These are phyloP conservation scores for Lepiota venenata DNA, from an alignment of 768 basidiomycete species.

Conservation along the genomic window DNA sequence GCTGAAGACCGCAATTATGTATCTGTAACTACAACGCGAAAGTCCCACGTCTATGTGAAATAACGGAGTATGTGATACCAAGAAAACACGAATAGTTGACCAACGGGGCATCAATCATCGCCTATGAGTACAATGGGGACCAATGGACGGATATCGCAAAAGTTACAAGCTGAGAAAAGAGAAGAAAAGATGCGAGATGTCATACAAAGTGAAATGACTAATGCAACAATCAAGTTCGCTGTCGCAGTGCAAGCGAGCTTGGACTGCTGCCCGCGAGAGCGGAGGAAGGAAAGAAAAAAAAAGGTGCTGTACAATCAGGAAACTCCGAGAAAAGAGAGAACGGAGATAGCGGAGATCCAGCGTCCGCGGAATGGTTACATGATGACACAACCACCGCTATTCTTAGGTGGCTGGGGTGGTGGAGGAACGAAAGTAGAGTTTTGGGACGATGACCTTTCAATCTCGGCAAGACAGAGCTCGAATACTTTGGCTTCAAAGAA, in stretches of 20 bases:
- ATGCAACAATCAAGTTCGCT: background rate
- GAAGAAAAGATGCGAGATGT: background rate
- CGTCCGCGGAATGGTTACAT: slow-evolving; percentile 39
- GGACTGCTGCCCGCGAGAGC: background rate
- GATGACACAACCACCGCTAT: slow-evolving; percentile 43
- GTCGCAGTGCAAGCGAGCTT: background rate
- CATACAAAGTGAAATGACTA: background rate
- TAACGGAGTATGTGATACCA: background rate
- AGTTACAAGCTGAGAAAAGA: background rate
- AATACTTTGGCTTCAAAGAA: slow-evolving; percentile 62
- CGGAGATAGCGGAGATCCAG: background rate
- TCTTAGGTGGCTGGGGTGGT: slow-evolving; percentile 22
- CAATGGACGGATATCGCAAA: background rate
- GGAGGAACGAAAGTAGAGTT: slow-evolving; percentile 29
- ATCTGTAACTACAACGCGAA: background rate
- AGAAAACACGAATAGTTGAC: background rate
- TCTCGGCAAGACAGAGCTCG: slow-evolving; percentile 74
- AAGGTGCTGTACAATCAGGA: background rate
- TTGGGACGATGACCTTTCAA: slow-evolving; percentile 56
- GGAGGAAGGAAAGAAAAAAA: slow-evolving; percentile 5
- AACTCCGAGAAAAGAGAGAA: background rate
- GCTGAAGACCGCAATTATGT: background rate
- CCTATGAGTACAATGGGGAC: background rate
- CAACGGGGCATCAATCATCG: background rate
- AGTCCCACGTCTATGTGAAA: background rate